Evolutionary conservation across 1,284 basidiomycete species (phyloP).

Genomic region (Laetiporus sulphureus): DNA sequence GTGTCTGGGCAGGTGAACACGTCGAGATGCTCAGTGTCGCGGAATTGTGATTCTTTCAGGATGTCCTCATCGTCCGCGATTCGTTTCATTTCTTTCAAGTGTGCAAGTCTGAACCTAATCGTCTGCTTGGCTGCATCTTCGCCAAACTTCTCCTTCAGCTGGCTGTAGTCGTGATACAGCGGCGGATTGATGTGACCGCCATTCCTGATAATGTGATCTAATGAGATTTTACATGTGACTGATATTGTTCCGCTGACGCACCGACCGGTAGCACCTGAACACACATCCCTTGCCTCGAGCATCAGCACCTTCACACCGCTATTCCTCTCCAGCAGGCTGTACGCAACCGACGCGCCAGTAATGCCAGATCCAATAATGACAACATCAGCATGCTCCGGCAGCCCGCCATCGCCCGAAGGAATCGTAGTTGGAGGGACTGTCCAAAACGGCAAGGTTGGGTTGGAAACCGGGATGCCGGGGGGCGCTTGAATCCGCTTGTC

Average conservation of each 20-base stretch:
- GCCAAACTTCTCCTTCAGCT: constrained; percentile 44
- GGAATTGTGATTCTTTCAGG: constrained; percentile 33
- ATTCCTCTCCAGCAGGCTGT: constrained; percentile 41
- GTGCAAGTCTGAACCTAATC: constrained; percentile 53
- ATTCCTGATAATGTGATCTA: constrained; percentile 36
- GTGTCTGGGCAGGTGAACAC: constrained; percentile 27
- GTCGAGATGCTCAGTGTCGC: constrained; percentile 37
- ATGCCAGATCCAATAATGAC: constrained; percentile 70
- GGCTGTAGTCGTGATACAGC: constrained; percentile 51
- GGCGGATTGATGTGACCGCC: constrained; percentile 65
- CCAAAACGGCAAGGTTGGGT: constrained; percentile 56
- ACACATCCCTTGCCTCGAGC: constrained; percentile 63
- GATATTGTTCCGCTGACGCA: constrained; percentile 18
- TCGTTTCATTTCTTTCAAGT: constrained; percentile 40
- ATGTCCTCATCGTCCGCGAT: constrained; percentile 43
- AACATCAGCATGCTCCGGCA: constrained; percentile 51
- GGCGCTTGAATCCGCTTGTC: constrained; percentile 28
- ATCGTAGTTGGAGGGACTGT: constrained; percentile 46
- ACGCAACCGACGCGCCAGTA: constrained; percentile 54
- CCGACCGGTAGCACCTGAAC: constrained; percentile 68
- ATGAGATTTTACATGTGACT: neutral
- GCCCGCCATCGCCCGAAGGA: constrained; percentile 30
- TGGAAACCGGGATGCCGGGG: constrained; percentile 52
- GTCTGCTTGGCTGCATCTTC: constrained; percentile 42
- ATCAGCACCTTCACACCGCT: constrained; percentile 41